These are phyloP conservation scores for Naganishia randhawae DNA, from an alignment of 768 basidiomycete genomes.

Conservation along the genomic window DNA sequence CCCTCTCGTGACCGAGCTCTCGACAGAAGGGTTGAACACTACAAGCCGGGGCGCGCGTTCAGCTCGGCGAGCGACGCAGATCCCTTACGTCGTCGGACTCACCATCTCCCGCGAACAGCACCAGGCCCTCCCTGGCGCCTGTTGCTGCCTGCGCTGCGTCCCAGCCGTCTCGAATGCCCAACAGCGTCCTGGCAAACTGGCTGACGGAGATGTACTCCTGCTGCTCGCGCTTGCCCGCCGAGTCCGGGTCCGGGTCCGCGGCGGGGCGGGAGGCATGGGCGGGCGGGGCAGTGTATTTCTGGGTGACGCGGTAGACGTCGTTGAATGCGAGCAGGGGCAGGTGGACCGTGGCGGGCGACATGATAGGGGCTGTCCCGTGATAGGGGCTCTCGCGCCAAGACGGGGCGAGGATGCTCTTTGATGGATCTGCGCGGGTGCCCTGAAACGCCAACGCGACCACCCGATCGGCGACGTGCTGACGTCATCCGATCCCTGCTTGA, in stretches of 20 bases:
- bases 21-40: constrained; percentile 78
- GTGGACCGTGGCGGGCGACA: neutral
- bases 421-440: too few species aligned
- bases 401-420: neutral
- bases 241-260: constrained; percentile 1
- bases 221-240: neutral
- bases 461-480: too few species aligned
- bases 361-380: neutral
- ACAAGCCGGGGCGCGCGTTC: too few species aligned
- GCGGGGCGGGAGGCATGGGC: constrained; percentile 32
- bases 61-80: too few species aligned
- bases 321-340: constrained; percentile 52
- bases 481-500: too few species aligned
- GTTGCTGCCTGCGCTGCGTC: constrained; percentile 46
- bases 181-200: constrained; percentile 72
- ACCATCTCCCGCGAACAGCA: constrained; percentile 77
- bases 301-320: constrained; percentile 69
- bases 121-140: constrained; percentile 66
- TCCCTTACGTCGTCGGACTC: too few species aligned
- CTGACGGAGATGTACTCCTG: constrained; percentile 74
- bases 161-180: constrained; percentile 64
- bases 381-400: too few species aligned
- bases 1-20: constrained; percentile 81
- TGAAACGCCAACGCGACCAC: too few species aligned
- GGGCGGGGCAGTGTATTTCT: constrained; percentile 56